phyloP scores from a whole-genome alignment of 495 filamentous ascomycete genomes.

The Parathielavia hyrcaniae region DNA sequence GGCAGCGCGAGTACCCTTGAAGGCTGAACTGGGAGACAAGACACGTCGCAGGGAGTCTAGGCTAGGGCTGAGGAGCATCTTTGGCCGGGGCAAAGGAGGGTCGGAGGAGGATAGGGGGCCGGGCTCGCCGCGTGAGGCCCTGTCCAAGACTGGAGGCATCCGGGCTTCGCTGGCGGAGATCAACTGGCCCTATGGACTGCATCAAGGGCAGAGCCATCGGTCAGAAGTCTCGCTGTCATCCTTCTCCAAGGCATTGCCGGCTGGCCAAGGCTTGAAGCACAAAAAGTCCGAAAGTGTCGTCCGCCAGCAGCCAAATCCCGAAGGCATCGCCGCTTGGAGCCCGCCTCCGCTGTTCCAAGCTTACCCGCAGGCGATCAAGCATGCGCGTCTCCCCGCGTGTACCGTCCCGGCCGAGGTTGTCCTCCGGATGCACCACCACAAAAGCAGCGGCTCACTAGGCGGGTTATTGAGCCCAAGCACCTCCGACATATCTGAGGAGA shows the following conservation, averaged over 20 bases:
- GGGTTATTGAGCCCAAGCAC: constrained; percentile 29
- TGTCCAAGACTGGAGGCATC: constrained; percentile 32
- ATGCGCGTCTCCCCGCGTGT: constrained; percentile 47
- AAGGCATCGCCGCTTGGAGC: constrained; percentile 50
- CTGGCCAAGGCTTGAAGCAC: constrained; percentile 30
- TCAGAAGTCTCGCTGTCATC: constrained; percentile 37
- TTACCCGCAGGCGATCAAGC: constrained; percentile 73
- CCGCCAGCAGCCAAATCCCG: constrained; percentile 22
- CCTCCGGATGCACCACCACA: constrained; percentile 53
- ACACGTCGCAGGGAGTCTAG: constrained; percentile 42
- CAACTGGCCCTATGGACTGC: constrained; percentile 38
- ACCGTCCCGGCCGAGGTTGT: constrained; percentile 53
- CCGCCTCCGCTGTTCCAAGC: constrained; percentile 83
- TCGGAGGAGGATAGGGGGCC: constrained; percentile 25
- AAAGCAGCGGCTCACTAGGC: constrained; percentile 40
- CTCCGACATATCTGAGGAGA: constrained; percentile 25
- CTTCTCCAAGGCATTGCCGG: constrained; percentile 12
- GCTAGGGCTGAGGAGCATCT: constrained; percentile 41
- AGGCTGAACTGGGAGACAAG: constrained; percentile 25
- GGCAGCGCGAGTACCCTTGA: constrained; percentile 24
- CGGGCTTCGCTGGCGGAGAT: constrained; percentile 42
- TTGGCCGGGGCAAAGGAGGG: constrained; percentile 3
- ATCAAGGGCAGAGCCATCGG: constrained; percentile 27
- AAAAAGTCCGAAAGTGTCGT: constrained; percentile 33
- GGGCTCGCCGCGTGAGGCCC: constrained; percentile 16